A percentile compares a stretch with the other conserved stretches of the same genome.
Conservation (phyloP, 306 rosid genomes). For the Cucurbita maxima region DNA sequence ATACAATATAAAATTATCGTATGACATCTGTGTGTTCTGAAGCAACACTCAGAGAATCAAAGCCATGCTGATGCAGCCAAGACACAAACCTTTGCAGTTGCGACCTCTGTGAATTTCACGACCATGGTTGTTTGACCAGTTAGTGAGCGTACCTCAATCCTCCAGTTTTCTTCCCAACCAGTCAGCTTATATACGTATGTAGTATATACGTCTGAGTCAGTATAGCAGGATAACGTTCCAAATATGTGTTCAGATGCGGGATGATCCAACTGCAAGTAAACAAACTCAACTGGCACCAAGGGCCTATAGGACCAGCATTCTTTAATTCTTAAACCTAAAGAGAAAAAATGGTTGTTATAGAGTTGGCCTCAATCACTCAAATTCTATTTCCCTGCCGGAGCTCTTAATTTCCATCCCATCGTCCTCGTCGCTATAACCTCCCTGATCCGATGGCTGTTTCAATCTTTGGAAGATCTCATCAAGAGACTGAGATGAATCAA, state of each 20-base stretch:
- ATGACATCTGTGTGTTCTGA: background rate
- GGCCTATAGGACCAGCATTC: constrained; percentile 29
- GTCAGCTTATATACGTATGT: background rate
- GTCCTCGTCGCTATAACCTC: constrained; percentile 24
- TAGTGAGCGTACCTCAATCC: background rate
- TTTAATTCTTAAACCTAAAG: constrained; percentile 13
- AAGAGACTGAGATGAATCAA: constrained; percentile 67
- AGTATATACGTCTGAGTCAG: background rate
- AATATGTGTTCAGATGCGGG: background rate
- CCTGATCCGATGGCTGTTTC: constrained; percentile 51
- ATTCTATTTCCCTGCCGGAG: constrained; percentile 15
- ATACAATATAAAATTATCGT: background rate
- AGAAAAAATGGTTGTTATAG: constrained; percentile 24
- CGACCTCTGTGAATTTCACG: background rate
- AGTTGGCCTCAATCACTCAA: constrained; percentile 19
- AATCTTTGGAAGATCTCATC: constrained; percentile 89
- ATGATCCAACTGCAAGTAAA: background rate
- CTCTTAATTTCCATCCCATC: constrained; percentile 18
- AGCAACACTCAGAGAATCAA: background rate
- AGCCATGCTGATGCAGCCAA: background rate
- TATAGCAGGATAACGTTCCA: background rate
- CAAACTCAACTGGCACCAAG: background rate
- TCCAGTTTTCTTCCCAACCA: background rate
- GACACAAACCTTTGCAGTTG: background rate
- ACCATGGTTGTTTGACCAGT: background rate